Percentiles rank a stretch among this genome's conserved stretches.
Evolutionary conservation across 192 early-diverging fungal species (phyloP).

Genomic region (Spizellomyces sp.): DNA sequence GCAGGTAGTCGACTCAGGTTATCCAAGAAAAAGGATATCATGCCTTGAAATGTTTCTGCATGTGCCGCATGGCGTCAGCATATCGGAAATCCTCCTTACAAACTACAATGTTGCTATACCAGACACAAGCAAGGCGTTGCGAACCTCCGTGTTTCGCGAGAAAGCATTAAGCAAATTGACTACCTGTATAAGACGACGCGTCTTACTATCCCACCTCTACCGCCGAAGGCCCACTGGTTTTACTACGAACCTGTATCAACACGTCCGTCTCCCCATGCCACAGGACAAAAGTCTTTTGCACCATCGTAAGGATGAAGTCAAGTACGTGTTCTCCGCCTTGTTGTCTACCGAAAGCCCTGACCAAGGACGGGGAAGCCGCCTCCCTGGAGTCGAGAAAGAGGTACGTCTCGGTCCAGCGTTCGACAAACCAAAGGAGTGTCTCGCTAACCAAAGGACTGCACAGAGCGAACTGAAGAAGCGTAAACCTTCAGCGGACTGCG

Average conservation of each 20-base stretch:
- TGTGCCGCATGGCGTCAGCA: too few relatives aligned
- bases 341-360: slow-evolving; percentile 56
- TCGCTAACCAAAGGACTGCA: slow-evolving; percentile 73
- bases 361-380: slow-evolving; percentile 43
- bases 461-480: slow-evolving; percentile 45
- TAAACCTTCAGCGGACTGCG: neutral
- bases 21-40: slow-evolving; percentile 63
- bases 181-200: slow-evolving; percentile 3
- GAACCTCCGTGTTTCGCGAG: slow-evolving; percentile 33
- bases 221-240: neutral
- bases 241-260: slow-evolving; percentile 47
- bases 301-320: slow-evolving; percentile 63
- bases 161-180: slow-evolving; percentile 24
- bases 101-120: neutral
- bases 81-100: too few relatives aligned
- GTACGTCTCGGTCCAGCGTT: slow-evolving; percentile 74
- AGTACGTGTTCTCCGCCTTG: slow-evolving; percentile 60
- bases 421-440: slow-evolving; percentile 73
- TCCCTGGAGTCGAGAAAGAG: slow-evolving; percentile 53
- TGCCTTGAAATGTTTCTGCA: slow-evolving; percentile 24
- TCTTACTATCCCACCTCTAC: too few relatives aligned
- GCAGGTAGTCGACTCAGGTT: slow-evolving; percentile 62
- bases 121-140: slow-evolving; percentile 54
- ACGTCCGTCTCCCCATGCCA: slow-evolving; percentile 77
- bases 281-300: slow-evolving; percentile 62